A percentile compares a stretch with the other conserved stretches of the same genome.
These are phyloP conservation scores for Ophiostoma fasciatum DNA, from an alignment of 2,329 filamentous ascomycete species.

Conservation along the genomic window DNA sequence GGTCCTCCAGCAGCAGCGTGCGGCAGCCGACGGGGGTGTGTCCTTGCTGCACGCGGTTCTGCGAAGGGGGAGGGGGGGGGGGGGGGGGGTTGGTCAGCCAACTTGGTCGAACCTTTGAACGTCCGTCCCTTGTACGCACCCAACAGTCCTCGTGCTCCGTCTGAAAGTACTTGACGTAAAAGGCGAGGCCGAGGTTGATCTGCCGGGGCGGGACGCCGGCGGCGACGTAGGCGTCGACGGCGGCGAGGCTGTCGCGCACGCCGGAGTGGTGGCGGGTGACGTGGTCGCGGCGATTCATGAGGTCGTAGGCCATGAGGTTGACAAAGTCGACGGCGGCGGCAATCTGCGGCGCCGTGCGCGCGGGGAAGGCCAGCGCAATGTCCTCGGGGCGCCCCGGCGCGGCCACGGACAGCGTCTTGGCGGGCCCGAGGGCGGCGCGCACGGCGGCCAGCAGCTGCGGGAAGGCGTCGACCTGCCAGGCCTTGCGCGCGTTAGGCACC, in stretches of 20 bases:
- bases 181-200: slow-evolving; percentile 52
- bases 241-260: slow-evolving; percentile 35
- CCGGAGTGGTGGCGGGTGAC: slow-evolving; percentile 50
- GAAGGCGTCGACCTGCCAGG: slow-evolving; percentile 45
- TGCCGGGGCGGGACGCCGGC: slow-evolving; percentile 39
- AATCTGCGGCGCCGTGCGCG: slow-evolving; percentile 40
- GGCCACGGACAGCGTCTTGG: slow-evolving; percentile 50
- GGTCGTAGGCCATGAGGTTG: slow-evolving; percentile 59
- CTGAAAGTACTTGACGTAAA: slow-evolving; percentile 54
- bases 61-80: too few species aligned
- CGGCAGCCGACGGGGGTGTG: slow-evolving; percentile 38
- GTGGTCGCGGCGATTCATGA: slow-evolving; percentile 58
- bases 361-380: slow-evolving; percentile 49
- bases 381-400: slow-evolving; percentile 47
- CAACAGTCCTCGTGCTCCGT: slow-evolving; percentile 29
- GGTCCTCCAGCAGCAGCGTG: slow-evolving; percentile 43
- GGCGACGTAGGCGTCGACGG: slow-evolving; percentile 43
- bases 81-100: neutral
- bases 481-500: slow-evolving; percentile 42
- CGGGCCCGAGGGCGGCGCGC: slow-evolving; percentile 38
- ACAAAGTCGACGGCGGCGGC: slow-evolving; percentile 47
- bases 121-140: neutral
- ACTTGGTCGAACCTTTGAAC: too few species aligned
- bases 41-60: neutral
- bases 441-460: slow-evolving; percentile 45